These are phyloP conservation scores for Poronia punctata DNA, from an alignment of 495 filamentous ascomycete genomes.

Conservation along the genomic window DNA sequence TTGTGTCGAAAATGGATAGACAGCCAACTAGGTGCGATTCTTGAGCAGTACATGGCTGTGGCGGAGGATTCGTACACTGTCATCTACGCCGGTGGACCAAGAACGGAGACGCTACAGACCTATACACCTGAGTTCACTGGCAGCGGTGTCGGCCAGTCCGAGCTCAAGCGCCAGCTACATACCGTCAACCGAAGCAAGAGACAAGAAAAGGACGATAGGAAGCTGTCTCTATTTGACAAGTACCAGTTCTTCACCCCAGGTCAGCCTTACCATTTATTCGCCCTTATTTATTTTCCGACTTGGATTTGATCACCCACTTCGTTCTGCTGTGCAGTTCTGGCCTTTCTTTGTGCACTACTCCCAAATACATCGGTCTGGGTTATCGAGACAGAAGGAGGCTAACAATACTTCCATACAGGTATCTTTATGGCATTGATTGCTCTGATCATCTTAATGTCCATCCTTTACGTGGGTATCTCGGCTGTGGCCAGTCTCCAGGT, in stretches of 20 bases:
- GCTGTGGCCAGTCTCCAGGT: conserved; percentile 77
- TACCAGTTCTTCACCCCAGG: conserved; percentile 85
- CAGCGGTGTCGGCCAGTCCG: conserved; percentile 35
- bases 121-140: conserved; percentile 42
- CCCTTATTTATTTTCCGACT: no score
- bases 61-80: conserved; percentile 39
- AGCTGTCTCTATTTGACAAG: conserved; percentile 69
- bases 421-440: conserved; percentile 74
- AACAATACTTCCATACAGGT: conserved; percentile 36
- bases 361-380: no score
- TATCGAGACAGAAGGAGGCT: conserved; percentile 27
- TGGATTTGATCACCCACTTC: no score
- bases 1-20: conserved; percentile 25
- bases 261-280: no score
- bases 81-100: conserved; percentile 28
- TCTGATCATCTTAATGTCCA: conserved; percentile 57
- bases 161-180: conserved; percentile 39
- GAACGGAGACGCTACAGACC: conserved; percentile 28
- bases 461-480: conserved; percentile 68
- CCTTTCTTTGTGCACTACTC: background rate
- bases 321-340: no score
- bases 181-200: conserved; percentile 5
- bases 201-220: conserved; percentile 19
- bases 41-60: conserved; percentile 23
- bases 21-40: conserved; percentile 29